These are phyloP conservation scores for Whalleya microplaca DNA, from an alignment of 2,329 filamentous ascomycete species.

Conservation along the genomic window DNA sequence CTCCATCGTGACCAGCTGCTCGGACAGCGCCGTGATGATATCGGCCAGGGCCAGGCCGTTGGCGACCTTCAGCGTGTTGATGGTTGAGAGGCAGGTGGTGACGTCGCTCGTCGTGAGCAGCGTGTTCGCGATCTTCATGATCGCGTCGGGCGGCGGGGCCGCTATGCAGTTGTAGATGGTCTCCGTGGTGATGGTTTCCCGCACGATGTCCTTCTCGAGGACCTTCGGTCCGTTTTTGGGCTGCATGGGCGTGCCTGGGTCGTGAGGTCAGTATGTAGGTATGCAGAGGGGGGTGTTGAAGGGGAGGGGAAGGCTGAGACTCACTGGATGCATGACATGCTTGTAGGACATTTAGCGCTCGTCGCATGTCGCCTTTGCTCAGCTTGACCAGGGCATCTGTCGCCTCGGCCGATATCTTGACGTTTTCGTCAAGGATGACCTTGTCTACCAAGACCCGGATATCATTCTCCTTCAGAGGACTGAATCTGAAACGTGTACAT, in stretches of 20 bases:
- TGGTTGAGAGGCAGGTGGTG: conserved; percentile 82
- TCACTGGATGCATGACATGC: conserved; percentile 93
- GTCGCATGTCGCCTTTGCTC: conserved; percentile 94
- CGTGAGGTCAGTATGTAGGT: not conserved
- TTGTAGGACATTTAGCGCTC: conserved; percentile 92
- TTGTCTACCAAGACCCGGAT: conserved; percentile 85
- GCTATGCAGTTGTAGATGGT: conserved; percentile 98
- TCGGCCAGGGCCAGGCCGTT: conserved; percentile 91
- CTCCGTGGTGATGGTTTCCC: conserved; percentile 83
- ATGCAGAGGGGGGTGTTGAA: conserved; percentile 10
- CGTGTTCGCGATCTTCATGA: conserved; percentile 81
- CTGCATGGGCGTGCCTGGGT: conserved; percentile 67
- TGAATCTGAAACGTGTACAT: conserved; percentile 95
- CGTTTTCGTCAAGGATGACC: conserved; percentile 83
- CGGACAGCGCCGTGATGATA: conserved; percentile 83
- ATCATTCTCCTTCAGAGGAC: conserved; percentile 85
- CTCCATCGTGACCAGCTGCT: conserved; percentile 81
- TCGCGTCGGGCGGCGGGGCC: conserved; percentile 87
- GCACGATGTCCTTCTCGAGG: conserved; percentile 66
- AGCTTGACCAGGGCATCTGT: conserved; percentile 81
- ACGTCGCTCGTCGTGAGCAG: conserved; percentile 85
- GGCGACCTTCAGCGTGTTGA: conserved; percentile 83
- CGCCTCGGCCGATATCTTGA: conserved; percentile 82
- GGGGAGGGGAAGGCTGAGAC: conserved; percentile 24
- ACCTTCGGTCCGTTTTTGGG: conserved; percentile 62